Evolutionary conservation across 2,329 filamentous ascomycete genomes (phyloP).

Genomic region (Colletotrichum horii): DNA sequence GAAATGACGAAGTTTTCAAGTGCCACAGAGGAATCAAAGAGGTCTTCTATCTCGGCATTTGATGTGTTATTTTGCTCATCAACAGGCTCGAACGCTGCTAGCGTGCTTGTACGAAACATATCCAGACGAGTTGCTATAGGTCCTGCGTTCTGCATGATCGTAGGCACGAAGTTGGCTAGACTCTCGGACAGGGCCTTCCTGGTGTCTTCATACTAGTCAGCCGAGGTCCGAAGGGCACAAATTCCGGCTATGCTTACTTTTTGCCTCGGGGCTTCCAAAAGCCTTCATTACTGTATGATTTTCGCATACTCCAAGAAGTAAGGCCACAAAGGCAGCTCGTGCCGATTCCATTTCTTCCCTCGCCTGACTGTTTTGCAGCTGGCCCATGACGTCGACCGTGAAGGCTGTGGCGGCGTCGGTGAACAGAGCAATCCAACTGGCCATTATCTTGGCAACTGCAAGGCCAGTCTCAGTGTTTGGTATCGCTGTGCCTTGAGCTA

Average conservation of each 20-base stretch:
- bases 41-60: constrained; percentile 59
- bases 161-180: constrained; percentile 58
- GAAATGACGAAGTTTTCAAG: constrained; percentile 59
- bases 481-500: constrained; percentile 63
- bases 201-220: constrained; percentile 36
- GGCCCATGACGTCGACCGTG: constrained; percentile 51
- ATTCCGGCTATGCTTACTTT: constrained; percentile 43
- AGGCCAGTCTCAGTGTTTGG: constrained; percentile 52
- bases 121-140: constrained; percentile 60
- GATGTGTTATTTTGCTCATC: constrained; percentile 57
- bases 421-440: constrained; percentile 65
- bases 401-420: constrained; percentile 55
- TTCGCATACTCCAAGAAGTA: constrained; percentile 67
- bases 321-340: constrained; percentile 67
- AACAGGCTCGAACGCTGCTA: constrained; percentile 59
- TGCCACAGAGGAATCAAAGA: constrained; percentile 61
- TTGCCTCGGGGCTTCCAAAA: constrained; percentile 57
- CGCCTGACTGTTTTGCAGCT: constrained; percentile 46
- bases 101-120: constrained; percentile 60
- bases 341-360: constrained; percentile 65
- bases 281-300: constrained; percentile 60
- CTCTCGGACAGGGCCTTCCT: constrained; percentile 56
- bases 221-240: neutral
- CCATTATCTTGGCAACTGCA: constrained; percentile 53
- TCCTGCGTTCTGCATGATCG: constrained; percentile 61